These are phyloP conservation scores for Sclerotinia spermophila DNA, from an alignment of 2,329 filamentous ascomycete species.

Conservation along the genomic window DNA sequence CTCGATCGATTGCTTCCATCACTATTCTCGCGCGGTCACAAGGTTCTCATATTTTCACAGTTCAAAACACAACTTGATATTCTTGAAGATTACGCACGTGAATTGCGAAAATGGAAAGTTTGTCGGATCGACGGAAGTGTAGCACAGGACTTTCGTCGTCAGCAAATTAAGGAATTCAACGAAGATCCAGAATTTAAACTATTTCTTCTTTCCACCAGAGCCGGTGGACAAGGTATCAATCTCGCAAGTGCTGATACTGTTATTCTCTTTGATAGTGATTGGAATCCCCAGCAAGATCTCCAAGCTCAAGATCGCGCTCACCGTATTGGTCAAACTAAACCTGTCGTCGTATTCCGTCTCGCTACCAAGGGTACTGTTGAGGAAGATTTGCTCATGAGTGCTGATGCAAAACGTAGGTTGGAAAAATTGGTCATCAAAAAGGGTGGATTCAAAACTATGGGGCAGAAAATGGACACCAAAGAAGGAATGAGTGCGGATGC, in stretches of 20 bases:
- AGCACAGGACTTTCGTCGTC: slow-evolving; percentile 65
- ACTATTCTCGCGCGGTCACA: slow-evolving; percentile 73
- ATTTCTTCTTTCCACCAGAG: slow-evolving; percentile 85
- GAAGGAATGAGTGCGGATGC: slow-evolving; percentile 55
- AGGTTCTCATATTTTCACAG: slow-evolving; percentile 93
- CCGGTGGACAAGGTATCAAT: slow-evolving; percentile 94
- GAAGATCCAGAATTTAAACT: slow-evolving; percentile 61
- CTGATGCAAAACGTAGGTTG: slow-evolving; percentile 84
- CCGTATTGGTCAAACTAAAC: slow-evolving; percentile 86
- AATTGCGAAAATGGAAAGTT: slow-evolving; percentile 73
- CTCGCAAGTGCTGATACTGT: slow-evolving; percentile 89
- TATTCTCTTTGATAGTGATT: slow-evolving; percentile 83
- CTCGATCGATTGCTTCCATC: slow-evolving; percentile 79
- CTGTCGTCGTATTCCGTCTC: slow-evolving; percentile 89
- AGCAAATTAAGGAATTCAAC: slow-evolving; percentile 73
- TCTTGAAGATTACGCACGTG: slow-evolving; percentile 76
- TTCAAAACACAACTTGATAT: slow-evolving; percentile 95
- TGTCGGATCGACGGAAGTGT: slow-evolving; percentile 92
- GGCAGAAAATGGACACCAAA: slow-evolving; percentile 54
- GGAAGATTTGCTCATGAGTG: slow-evolving; percentile 78
- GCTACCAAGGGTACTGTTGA: slow-evolving; percentile 93
- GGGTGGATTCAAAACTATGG: slow-evolving; percentile 72
- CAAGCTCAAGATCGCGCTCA: slow-evolving; percentile 96
- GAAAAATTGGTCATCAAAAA: slow-evolving; percentile 97
- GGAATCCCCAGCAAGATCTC: slow-evolving; percentile 95